Evolutionary conservation across 108 stramenopile genomes (phyloP).

Genomic region (Mediolabrus comicus): DNA sequence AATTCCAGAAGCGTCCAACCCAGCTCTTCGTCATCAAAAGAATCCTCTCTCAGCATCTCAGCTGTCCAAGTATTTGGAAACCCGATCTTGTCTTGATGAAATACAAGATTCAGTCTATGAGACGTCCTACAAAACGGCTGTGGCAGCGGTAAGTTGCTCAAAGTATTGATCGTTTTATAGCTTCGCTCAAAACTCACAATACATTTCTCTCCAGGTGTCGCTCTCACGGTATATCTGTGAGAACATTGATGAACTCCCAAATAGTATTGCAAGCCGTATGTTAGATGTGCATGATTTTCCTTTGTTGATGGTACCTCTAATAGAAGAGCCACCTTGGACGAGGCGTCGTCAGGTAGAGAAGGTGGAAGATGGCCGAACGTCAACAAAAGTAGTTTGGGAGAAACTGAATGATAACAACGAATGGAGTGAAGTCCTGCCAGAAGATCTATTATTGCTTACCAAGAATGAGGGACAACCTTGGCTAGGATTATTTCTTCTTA

Average conservation of each 20-base stretch:
- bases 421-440: conserved; percentile 57
- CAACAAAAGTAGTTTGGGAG: conserved; percentile 53
- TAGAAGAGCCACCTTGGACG: conserved; percentile 90
- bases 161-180: too few relatives aligned
- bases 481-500: conserved; percentile 77
- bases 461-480: conserved; percentile 80
- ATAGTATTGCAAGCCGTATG: conserved; percentile 40
- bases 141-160: conserved; percentile 38
- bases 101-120: conserved; percentile 35
- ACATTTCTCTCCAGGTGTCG: too few relatives aligned
- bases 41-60: conserved; percentile 9
- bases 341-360: conserved; percentile 32
- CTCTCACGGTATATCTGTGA: conserved; percentile 40
- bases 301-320: conserved; percentile 62
- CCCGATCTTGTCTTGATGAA: conserved; percentile 31
- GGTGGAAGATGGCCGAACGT: background rate
- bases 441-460: conserved; percentile 66
- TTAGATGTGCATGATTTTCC: conserved; percentile 81
- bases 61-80: conserved; percentile 8
- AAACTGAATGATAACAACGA: conserved; percentile 61
- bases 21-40: conserved; percentile 33
- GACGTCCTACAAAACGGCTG: conserved; percentile 29
- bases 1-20: conserved; percentile 23
- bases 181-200: too few relatives aligned
- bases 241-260: conserved; percentile 15